These are phyloP conservation scores for Calonectria multiphialidica DNA, from an alignment of 2,329 filamentous ascomycete species.

Conservation along the genomic window DNA sequence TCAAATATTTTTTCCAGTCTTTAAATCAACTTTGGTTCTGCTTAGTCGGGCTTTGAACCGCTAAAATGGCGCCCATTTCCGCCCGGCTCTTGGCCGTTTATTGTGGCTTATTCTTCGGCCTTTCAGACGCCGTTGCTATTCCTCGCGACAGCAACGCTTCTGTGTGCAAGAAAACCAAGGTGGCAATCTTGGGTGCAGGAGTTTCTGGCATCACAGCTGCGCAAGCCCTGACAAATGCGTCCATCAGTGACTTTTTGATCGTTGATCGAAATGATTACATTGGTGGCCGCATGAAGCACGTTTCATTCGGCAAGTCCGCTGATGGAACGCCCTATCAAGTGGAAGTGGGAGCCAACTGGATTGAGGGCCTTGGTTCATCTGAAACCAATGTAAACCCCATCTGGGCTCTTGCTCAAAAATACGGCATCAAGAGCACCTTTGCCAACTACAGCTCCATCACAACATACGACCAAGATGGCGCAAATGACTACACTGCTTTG, in stretches of 20 bases:
- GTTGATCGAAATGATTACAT: constrained; percentile 73
- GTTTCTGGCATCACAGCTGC: constrained; percentile 74
- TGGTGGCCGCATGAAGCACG: constrained; percentile 71
- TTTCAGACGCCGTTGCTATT: background rate
- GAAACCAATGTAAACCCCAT: constrained; percentile 67
- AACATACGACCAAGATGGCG: constrained; percentile 71
- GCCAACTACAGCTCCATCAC: constrained; percentile 70
- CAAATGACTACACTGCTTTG: constrained; percentile 62
- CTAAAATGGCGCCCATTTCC: background rate
- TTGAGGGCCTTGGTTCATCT: constrained; percentile 40
- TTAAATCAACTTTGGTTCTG: background rate
- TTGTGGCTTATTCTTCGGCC: background rate
- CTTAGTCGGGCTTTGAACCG: background rate
- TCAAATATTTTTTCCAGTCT: background rate
- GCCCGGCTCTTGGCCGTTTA: background rate
- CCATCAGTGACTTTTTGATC: constrained; percentile 73
- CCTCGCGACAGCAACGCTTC: background rate
- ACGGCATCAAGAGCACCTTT: constrained; percentile 65
- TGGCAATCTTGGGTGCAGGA: constrained; percentile 64
- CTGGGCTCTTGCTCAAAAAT: constrained; percentile 72
- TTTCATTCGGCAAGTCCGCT: constrained; percentile 63
- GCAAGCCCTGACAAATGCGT: constrained; percentile 71
- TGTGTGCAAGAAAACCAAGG: constrained; percentile 46
- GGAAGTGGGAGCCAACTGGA: constrained; percentile 78
- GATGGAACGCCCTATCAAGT: constrained; percentile 68